Evolutionary conservation across 2,329 filamentous ascomycete species (phyloP), one percentile per base, ranked within the genome.

Genomic region (Ophiostoma sp.): DNA sequence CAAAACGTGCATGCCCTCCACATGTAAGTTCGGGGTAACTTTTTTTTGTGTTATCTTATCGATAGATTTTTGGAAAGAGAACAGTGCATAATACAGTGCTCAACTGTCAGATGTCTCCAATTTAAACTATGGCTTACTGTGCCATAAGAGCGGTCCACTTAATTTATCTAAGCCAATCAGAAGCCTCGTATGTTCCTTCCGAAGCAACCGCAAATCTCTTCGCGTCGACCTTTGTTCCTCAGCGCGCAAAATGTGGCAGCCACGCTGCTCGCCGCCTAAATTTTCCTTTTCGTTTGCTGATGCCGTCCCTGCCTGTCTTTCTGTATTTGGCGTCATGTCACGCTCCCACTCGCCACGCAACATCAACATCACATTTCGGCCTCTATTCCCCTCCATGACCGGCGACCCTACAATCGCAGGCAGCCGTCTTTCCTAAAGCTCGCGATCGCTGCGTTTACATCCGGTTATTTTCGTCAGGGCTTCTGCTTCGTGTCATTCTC

Each of bases 101-200:
- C 22, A 0, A 42, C 3, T 9, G 28, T 57, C 48, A 42, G 1
- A 31, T 17, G 28, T 8, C 33, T 12, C 36, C 22, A 66, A 33
- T n/a, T 33, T 33, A 33, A 64, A 15, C 15, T 3, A 3, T 55
- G n/a, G 63, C 36, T 48, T 33, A 28, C 63, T 69, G 28, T 45
- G 9, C 12, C 5, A n/a, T 3, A 33, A 19, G 8, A 33, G 19
- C 11, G 72, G 72, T 66, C 48, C 52, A 45, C 4, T 19, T 25
- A 25, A 57, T 55, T 39, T 48, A 25, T 31, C 19, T 5, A 8
- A 12, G 19, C 73, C 73, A 74, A 74, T 74, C 70, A 72, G 79
- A 83, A 86, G 1, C n/a, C 1, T 9, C 19, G 0, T 12, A 79
- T 76, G 68, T 28, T 52, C 71, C 59, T 72, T 71, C 74, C 74